phyloP scores from a whole-genome alignment of 2,329 filamentous ascomycete genomes.

The Sarocladium oryzae region DNA sequence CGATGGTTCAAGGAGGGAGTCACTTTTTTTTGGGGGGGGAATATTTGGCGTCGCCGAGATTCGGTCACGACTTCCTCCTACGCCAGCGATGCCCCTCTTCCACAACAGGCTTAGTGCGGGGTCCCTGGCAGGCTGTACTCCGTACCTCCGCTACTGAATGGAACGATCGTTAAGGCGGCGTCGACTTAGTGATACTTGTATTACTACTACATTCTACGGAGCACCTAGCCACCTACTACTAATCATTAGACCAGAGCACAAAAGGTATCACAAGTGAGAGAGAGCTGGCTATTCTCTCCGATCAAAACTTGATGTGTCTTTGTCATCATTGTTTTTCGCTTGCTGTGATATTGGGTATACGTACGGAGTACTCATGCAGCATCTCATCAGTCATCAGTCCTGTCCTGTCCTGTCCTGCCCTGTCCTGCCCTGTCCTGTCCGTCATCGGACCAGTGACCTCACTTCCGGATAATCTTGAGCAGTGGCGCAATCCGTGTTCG shows the following conservation, averaged over 20 bases:
- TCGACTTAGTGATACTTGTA: too few relatives aligned
- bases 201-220: too few relatives aligned
- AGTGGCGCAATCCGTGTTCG: slow-evolving; percentile 43
- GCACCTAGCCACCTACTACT: too few relatives aligned
- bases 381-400: slow-evolving; percentile 6
- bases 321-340: too few relatives aligned
- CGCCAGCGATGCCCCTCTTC: slow-evolving; percentile 16
- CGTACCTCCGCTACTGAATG: slow-evolving; percentile 3
- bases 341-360: not conserved
- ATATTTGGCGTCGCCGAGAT: slow-evolving; percentile 12
- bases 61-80: slow-evolving; percentile 12
- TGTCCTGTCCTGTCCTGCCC: too few relatives aligned
- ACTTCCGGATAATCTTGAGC: slow-evolving; percentile 42
- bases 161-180: too few relatives aligned
- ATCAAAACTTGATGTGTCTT: too few relatives aligned
- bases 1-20: slow-evolving; percentile 8
- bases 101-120: slow-evolving; percentile 23
- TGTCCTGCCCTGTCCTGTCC: too few relatives aligned
- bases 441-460: slow-evolving; percentile 9
- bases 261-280: too few relatives aligned
- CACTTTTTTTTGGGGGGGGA: slow-evolving; percentile 2
- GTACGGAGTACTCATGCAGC: not conserved
- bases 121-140: slow-evolving; percentile 14
- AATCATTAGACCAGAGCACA: too few relatives aligned
- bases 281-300: too few relatives aligned